Conservation (phyloP, 305 asterid genomes). For the Plantago lanceolata region DNA sequence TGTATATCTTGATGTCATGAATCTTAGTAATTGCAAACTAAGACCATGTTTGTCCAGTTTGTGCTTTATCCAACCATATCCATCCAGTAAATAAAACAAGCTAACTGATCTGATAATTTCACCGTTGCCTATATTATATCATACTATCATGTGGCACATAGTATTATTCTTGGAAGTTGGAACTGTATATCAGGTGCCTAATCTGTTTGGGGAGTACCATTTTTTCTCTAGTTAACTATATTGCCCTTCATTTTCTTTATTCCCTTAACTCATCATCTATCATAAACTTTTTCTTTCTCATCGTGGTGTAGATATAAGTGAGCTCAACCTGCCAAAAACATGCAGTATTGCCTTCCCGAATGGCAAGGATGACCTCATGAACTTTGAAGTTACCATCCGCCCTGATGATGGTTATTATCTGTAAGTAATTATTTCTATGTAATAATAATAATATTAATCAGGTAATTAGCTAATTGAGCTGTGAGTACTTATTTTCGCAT, state of each 20-base stretch:
- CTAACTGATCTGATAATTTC: no score
- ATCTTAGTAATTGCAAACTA: not conserved
- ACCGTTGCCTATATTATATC: no score
- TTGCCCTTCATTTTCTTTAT: conserved; percentile 1
- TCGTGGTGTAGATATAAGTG: conserved; percentile 66
- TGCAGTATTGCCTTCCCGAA: conserved; percentile 80
- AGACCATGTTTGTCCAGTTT: not conserved
- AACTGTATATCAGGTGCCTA: no score
- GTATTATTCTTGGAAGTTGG: no score
- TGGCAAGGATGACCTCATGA: conserved; percentile 96
- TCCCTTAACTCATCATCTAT: conserved; percentile 3
- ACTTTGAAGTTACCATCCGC: conserved; percentile 86
- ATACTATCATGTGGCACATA: no score
- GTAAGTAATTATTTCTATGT: conserved; percentile 39
- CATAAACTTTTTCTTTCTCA: conserved; percentile 14
- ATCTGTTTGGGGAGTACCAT: not conserved
- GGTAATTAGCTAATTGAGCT: not conserved
- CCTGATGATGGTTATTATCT: conserved; percentile 90
- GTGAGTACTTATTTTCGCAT: conserved; percentile 5
- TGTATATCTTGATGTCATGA: not conserved
- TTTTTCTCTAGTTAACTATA: not conserved
- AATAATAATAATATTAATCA: conserved; percentile 1
- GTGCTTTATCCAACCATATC: no score
- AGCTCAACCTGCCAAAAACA: conserved; percentile 75
- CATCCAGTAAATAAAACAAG: no score